Evolutionary conservation across 768 basidiomycete genomes (phyloP), one percentile per base, ranked within the genome.

Genomic region (Neoboletus subvelutipes): DNA sequence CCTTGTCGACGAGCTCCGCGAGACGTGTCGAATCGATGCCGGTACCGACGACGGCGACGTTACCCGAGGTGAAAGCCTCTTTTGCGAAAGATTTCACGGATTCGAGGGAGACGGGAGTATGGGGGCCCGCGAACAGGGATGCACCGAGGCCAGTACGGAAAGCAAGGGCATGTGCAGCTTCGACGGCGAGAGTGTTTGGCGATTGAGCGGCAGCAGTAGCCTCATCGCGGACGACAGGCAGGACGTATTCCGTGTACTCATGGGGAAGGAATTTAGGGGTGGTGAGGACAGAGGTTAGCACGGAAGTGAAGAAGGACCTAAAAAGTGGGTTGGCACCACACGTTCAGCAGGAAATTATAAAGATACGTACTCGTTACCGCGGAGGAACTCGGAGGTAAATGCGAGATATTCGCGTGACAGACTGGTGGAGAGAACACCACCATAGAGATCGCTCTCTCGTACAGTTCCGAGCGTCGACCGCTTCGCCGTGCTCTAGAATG

Each of bases 111-210:
- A 91, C 73, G 62, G 80, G 75, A 57, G 76, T 76, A 68, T 90
- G 85, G 17, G 83, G 77, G n/a, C 87, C 77, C 20, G 94, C 88
- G 74, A 92, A 93, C 58, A 98, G 83, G 24, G 95, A 88, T 63
- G 89, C 82, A 64, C 96, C 96, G 65, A 98, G 93, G 17, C 96
- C 96, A 42, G 79, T 80, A 67, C 95, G 93, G 90, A 98, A 99
- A 43, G 96, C 95, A 56, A 95, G 78, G 43, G 82, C 73, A 71
- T 98, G 96, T 5, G 94, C 94, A 37, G 87, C 77, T 67, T 99
- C 96, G 55, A 98, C 60, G 41, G 94, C 94, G 64, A 80, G 78
- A 2, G 82, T 80, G 24, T 81, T 78, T 9, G 92, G 85, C 57
- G 88, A 77, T 46, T 77, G 72, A 45, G 76, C 70, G 15, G 86